These are phyloP conservation scores for Thalassiosira mediterranea DNA, from an alignment of 352 stramenopile genomes.

Conservation along the genomic window DNA sequence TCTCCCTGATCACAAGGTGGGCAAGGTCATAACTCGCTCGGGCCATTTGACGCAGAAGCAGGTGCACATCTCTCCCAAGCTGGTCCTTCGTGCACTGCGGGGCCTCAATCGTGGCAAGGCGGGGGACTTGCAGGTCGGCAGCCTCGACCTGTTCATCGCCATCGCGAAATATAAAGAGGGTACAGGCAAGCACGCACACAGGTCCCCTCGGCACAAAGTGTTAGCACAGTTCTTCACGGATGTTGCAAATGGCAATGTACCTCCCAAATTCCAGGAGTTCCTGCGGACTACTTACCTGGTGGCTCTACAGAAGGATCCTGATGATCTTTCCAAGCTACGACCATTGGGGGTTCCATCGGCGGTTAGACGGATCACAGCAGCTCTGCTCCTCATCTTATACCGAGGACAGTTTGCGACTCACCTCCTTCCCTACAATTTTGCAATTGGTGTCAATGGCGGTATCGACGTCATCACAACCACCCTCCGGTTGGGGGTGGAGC, in stretches of 20 bases:
- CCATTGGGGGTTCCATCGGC: slow-evolving; percentile 21
- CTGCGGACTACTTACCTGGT: slow-evolving; percentile 11
- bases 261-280: slow-evolving; percentile 4
- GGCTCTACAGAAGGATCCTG: slow-evolving; percentile 16
- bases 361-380: slow-evolving; percentile 15
- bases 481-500: slow-evolving; percentile 1
- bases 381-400: not conserved
- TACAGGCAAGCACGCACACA: not conserved
- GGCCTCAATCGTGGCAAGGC: slow-evolving; percentile 9
- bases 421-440: slow-evolving; percentile 32
- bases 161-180: not conserved
- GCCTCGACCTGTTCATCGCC: not conserved
- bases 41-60: not conserved
- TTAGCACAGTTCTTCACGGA: slow-evolving; percentile 3
- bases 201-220: not conserved
- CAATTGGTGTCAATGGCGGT: slow-evolving; percentile 5
- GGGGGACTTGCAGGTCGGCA: not conserved
- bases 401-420: slow-evolving; percentile 1
- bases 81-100: not conserved
- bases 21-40: not conserved
- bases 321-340: slow-evolving; percentile 12
- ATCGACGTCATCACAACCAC: slow-evolving; percentile 11
- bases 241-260: slow-evolving; percentile 1
- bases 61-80: not conserved
- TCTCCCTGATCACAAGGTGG: not conserved